phyloP scores from a whole-genome alignment of 345 rosid genomes.

The Eucalyptus coolabah region DNA sequence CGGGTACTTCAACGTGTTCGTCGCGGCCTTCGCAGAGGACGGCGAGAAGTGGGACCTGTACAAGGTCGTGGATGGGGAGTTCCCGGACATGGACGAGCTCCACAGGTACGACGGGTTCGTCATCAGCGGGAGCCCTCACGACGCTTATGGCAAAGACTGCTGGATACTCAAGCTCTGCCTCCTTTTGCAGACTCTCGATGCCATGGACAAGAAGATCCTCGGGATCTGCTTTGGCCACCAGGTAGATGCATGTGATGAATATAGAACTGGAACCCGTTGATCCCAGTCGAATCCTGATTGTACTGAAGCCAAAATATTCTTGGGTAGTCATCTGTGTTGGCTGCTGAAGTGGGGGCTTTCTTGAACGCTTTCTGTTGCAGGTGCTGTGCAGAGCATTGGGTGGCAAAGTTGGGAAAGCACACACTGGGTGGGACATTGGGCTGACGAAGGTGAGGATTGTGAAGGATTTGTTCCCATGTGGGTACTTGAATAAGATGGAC shows the following conservation, averaged over 20 bases:
- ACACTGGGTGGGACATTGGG: slow-evolving; percentile 67
- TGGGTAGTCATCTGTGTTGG: background rate
- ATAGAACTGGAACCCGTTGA: background rate
- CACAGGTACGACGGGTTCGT: slow-evolving; percentile 67
- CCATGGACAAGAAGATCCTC: slow-evolving; percentile 72
- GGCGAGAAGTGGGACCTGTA: slow-evolving; percentile 77
- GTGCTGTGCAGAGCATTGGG: slow-evolving; percentile 74
- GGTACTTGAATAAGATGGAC: slow-evolving; percentile 7
- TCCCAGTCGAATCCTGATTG: background rate
- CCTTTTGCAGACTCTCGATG: slow-evolving; percentile 48
- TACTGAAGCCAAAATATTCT: background rate
- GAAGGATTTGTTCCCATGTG: slow-evolving; percentile 20
- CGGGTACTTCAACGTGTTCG: slow-evolving; percentile 74
- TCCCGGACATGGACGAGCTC: slow-evolving; percentile 56
- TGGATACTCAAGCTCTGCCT: slow-evolving; percentile 77
- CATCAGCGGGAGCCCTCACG: slow-evolving; percentile 72
- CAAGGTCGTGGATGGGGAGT: slow-evolving; percentile 66
- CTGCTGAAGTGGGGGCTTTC: background rate
- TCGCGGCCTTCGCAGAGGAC: slow-evolving; percentile 57
- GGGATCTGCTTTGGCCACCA: slow-evolving; percentile 98
- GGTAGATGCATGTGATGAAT: slow-evolving; percentile 11
- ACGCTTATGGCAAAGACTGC: slow-evolving; percentile 57
- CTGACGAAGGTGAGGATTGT: slow-evolving; percentile 46
- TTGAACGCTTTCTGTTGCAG: slow-evolving; percentile 7
- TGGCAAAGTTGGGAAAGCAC: slow-evolving; percentile 69